Percentiles rank a stretch among this genome's conserved stretches.
Conservation (phyloP, 2,329 filamentous ascomycete species). For the Penicillium brasilianum region DNA sequence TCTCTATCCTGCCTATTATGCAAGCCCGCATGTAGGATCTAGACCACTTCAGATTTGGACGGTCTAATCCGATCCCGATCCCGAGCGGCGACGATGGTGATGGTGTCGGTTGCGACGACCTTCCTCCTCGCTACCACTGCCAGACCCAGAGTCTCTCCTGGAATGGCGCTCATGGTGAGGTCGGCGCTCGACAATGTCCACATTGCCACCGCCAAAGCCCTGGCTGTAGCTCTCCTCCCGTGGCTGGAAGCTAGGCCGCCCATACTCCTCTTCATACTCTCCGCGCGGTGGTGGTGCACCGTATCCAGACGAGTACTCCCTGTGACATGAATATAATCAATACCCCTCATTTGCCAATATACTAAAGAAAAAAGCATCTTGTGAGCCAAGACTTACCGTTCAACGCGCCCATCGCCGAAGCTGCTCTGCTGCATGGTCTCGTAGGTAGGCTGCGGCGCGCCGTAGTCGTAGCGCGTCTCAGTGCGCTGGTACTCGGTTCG, state of each 20-base stretch:
- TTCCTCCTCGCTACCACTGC: slow-evolving; percentile 29
- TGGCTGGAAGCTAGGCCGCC: slow-evolving; percentile 20
- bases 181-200: slow-evolving; percentile 30
- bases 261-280: slow-evolving; percentile 23
- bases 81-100: slow-evolving; percentile 29
- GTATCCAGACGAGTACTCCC: slow-evolving; percentile 28
- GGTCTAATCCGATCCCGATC: slow-evolving; percentile 27
- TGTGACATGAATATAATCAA: slow-evolving; percentile 21
- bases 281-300: slow-evolving; percentile 20
- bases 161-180: slow-evolving; percentile 31
- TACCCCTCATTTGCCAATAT: slow-evolving; percentile 10
- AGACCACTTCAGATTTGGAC: neutral
- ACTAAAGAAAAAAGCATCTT: neutral
- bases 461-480: slow-evolving; percentile 29
- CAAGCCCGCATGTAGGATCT: neutral
- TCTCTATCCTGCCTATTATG: neutral
- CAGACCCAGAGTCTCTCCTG: slow-evolving; percentile 29
- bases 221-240: slow-evolving; percentile 25
- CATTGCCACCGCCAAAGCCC: slow-evolving; percentile 20
- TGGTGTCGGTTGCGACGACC: slow-evolving; percentile 20
- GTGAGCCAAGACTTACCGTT: slow-evolving; percentile 29
- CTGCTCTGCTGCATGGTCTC: slow-evolving; percentile 16
- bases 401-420: slow-evolving; percentile 22
- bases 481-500: slow-evolving; percentile 25
- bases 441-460: slow-evolving; percentile 19